Evolutionary conservation across 306 rosid species (phyloP).

Genomic region (Citrullus mucosospermus): DNA sequence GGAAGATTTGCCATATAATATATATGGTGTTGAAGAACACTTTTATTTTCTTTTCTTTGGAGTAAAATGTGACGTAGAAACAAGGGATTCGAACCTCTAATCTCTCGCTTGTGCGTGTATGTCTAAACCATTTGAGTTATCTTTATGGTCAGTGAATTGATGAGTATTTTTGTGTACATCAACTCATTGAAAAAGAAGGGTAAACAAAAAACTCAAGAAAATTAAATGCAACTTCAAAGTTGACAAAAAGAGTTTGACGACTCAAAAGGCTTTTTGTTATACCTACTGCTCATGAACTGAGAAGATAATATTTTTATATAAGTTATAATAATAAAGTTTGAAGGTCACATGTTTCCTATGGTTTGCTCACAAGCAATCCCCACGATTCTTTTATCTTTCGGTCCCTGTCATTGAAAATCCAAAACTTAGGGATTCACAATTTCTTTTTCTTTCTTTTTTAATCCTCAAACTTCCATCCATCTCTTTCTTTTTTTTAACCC

Average conservation of each 20-base stretch:
- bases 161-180: not conserved
- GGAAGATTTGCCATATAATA: not conserved
- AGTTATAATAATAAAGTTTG: not conserved
- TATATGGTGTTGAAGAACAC: not conserved
- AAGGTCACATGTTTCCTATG: slow-evolving; percentile 5
- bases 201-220: not conserved
- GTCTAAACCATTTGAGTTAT: too few species aligned
- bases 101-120: too few species aligned
- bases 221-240: not conserved
- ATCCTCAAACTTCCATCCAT: not conserved
- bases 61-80: too few species aligned
- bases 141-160: not conserved
- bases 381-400: not conserved
- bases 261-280: not conserved
- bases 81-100: too few species aligned
- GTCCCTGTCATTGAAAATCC: not conserved
- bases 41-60: too few species aligned
- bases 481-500: too few species aligned
- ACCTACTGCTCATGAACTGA: not conserved
- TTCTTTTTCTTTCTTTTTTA: too few species aligned
- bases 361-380: slow-evolving; percentile 4
- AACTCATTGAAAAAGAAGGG: not conserved
- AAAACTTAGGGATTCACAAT: not conserved
- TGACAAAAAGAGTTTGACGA: not conserved
- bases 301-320: not conserved